phyloP scores from a whole-genome alignment of 1,284 basidiomycete genomes.

The Lignosus rhinocerotis region DNA sequence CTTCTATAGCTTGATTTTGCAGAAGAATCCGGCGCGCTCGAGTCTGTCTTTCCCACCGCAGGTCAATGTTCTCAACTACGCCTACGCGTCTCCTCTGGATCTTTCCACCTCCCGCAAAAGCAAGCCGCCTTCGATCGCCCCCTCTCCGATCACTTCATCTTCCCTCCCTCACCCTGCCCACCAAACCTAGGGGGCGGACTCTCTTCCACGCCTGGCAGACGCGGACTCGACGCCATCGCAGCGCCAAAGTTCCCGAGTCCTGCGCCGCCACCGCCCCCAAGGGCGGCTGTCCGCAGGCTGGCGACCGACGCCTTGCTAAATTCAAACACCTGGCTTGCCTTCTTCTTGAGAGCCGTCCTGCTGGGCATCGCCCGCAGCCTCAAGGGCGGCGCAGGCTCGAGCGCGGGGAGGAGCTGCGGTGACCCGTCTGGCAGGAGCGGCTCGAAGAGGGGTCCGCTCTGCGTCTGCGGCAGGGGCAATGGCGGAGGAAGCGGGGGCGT shows the following conservation, averaged over 20 bases:
- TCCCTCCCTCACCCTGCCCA: background rate
- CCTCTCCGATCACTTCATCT: constrained; percentile 7
- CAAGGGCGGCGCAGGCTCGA: constrained; percentile 12
- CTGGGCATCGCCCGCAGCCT: constrained; percentile 13
- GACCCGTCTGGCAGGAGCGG: background rate
- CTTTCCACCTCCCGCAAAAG: no score
- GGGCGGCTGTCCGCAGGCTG: constrained; percentile 17
- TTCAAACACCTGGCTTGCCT: constrained; percentile 23
- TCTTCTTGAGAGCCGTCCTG: constrained; percentile 19
- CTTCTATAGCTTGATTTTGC: no score
- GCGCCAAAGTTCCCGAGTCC: background rate
- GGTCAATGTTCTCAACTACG: no score
- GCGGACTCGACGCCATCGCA: background rate
- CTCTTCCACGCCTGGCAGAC: background rate
- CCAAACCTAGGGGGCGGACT: background rate
- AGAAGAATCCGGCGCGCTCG: no score
- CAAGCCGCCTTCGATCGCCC: constrained; percentile 6
- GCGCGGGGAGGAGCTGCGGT: constrained; percentile 15
- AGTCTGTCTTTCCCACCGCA: no score
- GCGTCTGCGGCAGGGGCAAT: background rate
- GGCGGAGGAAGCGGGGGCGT: background rate
- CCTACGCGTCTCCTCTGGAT: no score
- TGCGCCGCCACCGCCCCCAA: background rate
- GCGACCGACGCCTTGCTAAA: constrained; percentile 18
- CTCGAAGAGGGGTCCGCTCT: background rate